Base-by-base conservation (phyloP, 129 eudicot genomes). In the Kitagawia praeruptora region DNA sequence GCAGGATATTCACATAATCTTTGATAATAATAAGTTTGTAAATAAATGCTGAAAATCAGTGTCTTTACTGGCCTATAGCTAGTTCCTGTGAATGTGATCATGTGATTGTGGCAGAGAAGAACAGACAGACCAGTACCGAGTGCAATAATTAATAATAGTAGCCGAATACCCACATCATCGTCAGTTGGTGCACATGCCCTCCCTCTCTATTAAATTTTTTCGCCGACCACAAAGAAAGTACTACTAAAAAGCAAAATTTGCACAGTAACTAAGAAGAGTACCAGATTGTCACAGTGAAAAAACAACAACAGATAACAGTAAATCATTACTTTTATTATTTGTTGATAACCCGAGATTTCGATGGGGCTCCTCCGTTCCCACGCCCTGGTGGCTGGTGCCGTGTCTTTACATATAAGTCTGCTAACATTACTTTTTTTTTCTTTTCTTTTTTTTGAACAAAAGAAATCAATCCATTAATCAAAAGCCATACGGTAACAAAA, bases 151-250 rank as follows among this genome's bases (percentile, higher is more conserved):
- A 58, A 58, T 61, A 61, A 25, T n/a, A 61, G n/a, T n/a, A 61
- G 34, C 69, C 69, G 5, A 2, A 9, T 61, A 61, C 69, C 34
- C 69, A 25, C 69, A 61, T 61, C 69, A 25, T 61, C 15, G 67
- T 58, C 34, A 61, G 69, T n/a, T 61, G 69, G 69, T 61, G 69
- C 69, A 61, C 69, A 61, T 61, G 69, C 37, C 69, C 34, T 5
- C 2, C 31, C 66, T n/a, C 66, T n/a, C 14, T 61, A 61, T 61
- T 61, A 8, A 61, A 13, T 61, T 2, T 61, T 61, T 25, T 23
- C 11, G 69, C 69, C 69, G 34, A 61, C 69, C 69, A 61, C 69
- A n/a, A 31, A 31, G 34, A 31, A 31, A 31, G 34, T 0, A 23
- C 25, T 0, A 23, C 25, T 58, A 7, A 8, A 58, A 23, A 21